Evolutionary conservation across 2,329 filamentous ascomycete genomes (phyloP).

Genomic region (Meredithiella fracta): DNA sequence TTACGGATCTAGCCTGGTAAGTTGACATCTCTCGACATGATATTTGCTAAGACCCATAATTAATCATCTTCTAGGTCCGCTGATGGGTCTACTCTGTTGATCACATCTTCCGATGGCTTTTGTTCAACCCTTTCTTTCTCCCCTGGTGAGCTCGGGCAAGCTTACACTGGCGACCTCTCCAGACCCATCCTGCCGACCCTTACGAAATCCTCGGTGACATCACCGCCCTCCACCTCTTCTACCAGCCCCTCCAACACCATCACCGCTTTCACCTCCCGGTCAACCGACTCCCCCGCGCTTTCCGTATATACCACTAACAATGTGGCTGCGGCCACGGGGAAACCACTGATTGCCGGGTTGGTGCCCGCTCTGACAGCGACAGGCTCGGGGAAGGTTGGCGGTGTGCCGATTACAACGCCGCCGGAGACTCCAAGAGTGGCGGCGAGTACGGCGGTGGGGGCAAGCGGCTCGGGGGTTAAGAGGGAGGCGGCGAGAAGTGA

Average conservation of each 20-base stretch:
- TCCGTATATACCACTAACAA: conserved; percentile 49
- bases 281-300: conserved; percentile 4
- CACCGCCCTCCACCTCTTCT: conserved; percentile 54
- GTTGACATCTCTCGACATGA: conserved; percentile 19
- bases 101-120: conserved; percentile 97
- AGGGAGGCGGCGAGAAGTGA: conserved; percentile 36
- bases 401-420: conserved; percentile 68
- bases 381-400: conserved; percentile 45
- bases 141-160: conserved; percentile 67
- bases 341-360: conserved; percentile 53
- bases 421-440: conserved; percentile 62
- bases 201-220: conserved; percentile 22
- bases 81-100: conserved; percentile 48
- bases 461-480: conserved; percentile 28
- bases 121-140: conserved; percentile 81
- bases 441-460: too few species aligned
- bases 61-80: conserved; percentile 25
- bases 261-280: conserved; percentile 1
- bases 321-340: conserved; percentile 10
- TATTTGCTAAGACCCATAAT: conserved; percentile 1
- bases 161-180: conserved; percentile 58
- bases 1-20: conserved; percentile 91
- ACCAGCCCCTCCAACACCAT: conserved; percentile 42
- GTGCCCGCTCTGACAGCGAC: conserved; percentile 62
- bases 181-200: conserved; percentile 50